These are phyloP conservation scores for Aspergillus asperescens DNA, from an alignment of 495 filamentous ascomycete species.

Conservation along the genomic window DNA sequence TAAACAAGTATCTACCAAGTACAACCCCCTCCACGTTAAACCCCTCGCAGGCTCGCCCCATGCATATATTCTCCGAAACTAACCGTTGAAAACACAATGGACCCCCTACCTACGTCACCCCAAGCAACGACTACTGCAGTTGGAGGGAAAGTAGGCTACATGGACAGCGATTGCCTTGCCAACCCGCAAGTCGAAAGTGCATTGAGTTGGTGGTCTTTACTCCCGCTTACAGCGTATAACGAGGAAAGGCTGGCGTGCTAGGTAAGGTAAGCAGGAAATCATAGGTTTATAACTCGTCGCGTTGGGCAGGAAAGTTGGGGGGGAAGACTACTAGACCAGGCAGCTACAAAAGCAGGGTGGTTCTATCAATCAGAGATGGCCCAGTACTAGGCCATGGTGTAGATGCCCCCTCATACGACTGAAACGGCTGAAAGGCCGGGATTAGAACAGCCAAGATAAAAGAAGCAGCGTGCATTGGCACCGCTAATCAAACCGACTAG, in stretches of 20 bases:
- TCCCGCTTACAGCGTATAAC: background rate
- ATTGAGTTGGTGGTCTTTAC: no score
- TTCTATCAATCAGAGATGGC: background rate
- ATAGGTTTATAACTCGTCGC: background rate
- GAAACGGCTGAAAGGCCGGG: no score
- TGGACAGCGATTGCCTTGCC: background rate
- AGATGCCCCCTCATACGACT: no score
- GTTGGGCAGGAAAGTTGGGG: background rate
- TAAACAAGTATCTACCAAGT: no score
- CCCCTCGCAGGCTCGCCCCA: background rate
- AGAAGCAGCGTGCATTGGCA: background rate
- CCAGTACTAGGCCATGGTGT: background rate
- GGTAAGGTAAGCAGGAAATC: background rate
- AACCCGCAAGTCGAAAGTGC: no score
- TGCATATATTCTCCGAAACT: background rate
- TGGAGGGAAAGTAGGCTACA: no score
- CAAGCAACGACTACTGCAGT: background rate
- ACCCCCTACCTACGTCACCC: background rate
- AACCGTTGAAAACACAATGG: background rate
- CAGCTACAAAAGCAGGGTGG: background rate
- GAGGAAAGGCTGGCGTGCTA: no score
- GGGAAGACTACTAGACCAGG: background rate
- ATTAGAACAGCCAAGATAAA: no score
- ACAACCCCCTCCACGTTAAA: no score
- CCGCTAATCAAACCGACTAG: conserved; percentile 3